Conservation (phyloP, 2,329 filamentous ascomycete genomes). For the Neobulgaria alba region DNA sequence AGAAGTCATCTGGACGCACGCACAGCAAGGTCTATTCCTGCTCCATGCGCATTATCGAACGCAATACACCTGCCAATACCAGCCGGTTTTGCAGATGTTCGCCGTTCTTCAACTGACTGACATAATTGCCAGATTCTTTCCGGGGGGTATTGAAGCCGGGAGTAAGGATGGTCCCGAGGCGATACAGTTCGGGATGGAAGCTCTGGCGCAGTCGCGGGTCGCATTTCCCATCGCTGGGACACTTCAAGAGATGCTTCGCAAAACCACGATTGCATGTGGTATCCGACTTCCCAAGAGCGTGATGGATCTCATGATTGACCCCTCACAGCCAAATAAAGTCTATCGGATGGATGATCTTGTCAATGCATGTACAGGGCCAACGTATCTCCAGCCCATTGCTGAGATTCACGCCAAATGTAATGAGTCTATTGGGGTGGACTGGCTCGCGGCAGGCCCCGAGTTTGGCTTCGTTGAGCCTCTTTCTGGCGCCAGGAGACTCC, state of each 20-base stretch:
- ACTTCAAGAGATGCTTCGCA: constrained; percentile 26
- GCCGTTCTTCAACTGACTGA: constrained; percentile 27
- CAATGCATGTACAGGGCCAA: constrained; percentile 26
- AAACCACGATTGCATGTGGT: constrained; percentile 19
- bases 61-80: constrained; percentile 26
- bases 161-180: constrained; percentile 21
- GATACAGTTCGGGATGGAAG: constrained; percentile 24
- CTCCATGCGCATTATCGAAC: constrained; percentile 24
- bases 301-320: constrained; percentile 8
- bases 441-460: constrained; percentile 13
- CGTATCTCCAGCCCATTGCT: constrained; percentile 24
- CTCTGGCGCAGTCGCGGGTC: constrained; percentile 22
- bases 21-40: constrained; percentile 27
- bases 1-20: constrained; percentile 24
- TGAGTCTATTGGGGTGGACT: constrained; percentile 24
- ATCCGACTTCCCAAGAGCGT: constrained; percentile 18
- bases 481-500: constrained; percentile 5
- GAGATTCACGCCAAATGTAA: constrained; percentile 24
- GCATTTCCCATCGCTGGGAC: constrained; percentile 27
- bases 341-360: constrained; percentile 27
- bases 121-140: constrained; percentile 25
- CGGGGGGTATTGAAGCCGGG: constrained; percentile 15
- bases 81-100: constrained; percentile 29
- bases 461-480: constrained; percentile 17
- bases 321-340: constrained; percentile 1